A percentile compares a stretch with the other conserved stretches of the same genome.
phyloP scores from a whole-genome alignment of 2,329 filamentous ascomycete genomes.

The Fusarium verticillioides region DNA sequence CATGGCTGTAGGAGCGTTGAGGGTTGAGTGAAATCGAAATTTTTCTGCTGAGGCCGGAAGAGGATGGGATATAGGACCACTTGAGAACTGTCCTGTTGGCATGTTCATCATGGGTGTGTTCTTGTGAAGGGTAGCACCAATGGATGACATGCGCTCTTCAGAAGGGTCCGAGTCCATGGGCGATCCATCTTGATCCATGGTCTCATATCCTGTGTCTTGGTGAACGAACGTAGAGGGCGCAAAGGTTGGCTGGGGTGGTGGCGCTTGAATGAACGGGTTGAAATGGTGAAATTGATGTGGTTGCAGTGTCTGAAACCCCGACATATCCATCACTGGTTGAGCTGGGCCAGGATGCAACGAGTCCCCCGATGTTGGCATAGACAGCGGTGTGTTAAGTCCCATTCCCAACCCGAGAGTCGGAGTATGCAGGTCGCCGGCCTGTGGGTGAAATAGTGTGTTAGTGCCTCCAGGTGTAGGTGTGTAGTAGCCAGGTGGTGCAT shows the following conservation, averaged over 20 bases:
- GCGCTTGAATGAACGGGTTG: constrained; percentile 75
- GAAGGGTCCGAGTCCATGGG: constrained; percentile 68
- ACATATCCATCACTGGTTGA: constrained; percentile 67
- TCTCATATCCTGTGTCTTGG: constrained; percentile 82
- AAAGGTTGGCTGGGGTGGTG: constrained; percentile 69
- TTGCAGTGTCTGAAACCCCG: constrained; percentile 72
- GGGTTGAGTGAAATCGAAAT: constrained; percentile 88
- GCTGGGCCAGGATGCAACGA: constrained; percentile 68
- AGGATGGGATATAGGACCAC: constrained; percentile 57
- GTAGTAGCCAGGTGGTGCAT: constrained; percentile 85
- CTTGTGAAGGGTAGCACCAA: constrained; percentile 71
- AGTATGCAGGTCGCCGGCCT: constrained; percentile 88
- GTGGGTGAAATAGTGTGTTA: constrained; percentile 82
- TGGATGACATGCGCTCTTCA: constrained; percentile 63
- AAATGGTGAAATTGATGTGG: constrained; percentile 73
- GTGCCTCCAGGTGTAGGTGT: constrained; percentile 86
- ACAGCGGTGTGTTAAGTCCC: constrained; percentile 83
- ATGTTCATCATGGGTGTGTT: constrained; percentile 70
- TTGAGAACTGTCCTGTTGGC: constrained; percentile 61
- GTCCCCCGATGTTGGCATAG: constrained; percentile 76
- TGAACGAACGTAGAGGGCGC: constrained; percentile 85
- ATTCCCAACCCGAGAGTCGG: constrained; percentile 79
- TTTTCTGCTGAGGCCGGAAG: constrained; percentile 70
- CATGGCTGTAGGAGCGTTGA: constrained; percentile 97
- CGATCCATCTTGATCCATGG: constrained; percentile 79